Percentiles rank a stretch among this genome's conserved stretches.
Conservation (phyloP, 1,139 yeast genomes). For the Yamadazyma blattariae region DNA sequence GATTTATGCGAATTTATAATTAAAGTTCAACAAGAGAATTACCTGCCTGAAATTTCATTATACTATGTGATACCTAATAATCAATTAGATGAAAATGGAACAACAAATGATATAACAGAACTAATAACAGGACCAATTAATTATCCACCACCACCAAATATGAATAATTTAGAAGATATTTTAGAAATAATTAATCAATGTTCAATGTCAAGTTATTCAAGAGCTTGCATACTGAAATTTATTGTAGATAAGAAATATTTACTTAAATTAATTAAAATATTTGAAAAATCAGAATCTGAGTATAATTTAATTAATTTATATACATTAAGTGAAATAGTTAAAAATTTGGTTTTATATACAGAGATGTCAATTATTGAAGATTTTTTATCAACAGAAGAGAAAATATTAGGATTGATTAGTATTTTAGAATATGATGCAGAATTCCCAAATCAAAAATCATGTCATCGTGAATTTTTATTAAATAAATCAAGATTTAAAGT, state of each 20-base stretch:
- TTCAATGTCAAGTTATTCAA: conserved; percentile 53
- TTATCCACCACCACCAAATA: conserved; percentile 57
- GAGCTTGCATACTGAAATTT: conserved; percentile 51
- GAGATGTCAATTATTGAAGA: conserved; percentile 68
- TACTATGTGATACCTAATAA: conserved; percentile 63
- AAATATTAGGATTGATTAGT: conserved; percentile 66
- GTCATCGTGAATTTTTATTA: conserved; percentile 64
- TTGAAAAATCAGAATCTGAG: conserved; percentile 52
- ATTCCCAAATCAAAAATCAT: conserved; percentile 73
- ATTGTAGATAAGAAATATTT: conserved; percentile 54
- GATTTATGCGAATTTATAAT: conserved; percentile 78
- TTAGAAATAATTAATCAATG: conserved; percentile 56
- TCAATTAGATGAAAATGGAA: conserved; percentile 22
- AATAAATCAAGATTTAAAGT: conserved; percentile 65
- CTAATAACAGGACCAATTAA: conserved; percentile 77
- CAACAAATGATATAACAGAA: conserved; percentile 57
- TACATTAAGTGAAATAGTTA: conserved; percentile 67
- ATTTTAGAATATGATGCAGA: conserved; percentile 92
- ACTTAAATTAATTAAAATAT: conserved; percentile 46
- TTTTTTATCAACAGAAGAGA: conserved; percentile 55
- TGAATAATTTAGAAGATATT: conserved; percentile 45
- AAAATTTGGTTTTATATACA: conserved; percentile 66
- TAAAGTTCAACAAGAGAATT: conserved; percentile 54
- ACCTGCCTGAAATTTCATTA: conserved; percentile 68
- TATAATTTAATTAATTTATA: conserved; percentile 55